Base-by-base conservation (phyloP, 306 rosid species). In the Ziziphus jujuba region DNA sequence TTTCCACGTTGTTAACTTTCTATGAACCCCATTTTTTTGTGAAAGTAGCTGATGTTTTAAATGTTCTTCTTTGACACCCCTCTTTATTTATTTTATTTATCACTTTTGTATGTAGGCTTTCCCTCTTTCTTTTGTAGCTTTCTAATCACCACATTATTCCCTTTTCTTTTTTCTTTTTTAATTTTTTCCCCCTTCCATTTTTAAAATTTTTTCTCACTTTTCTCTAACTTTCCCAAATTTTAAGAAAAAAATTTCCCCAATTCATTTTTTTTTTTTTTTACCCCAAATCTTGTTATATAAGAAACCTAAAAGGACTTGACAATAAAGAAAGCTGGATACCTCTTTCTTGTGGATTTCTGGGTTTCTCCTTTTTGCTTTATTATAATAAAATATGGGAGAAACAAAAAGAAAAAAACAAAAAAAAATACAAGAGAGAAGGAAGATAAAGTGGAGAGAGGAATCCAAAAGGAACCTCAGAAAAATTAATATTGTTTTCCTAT, bases 271-370 rank as follows among this genome's bases (percentile, higher is more conserved):
- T 63, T 62, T 58, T 63, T 75, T 64, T 33, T 2, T 0, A 9
- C 47, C 56, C 55, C 34, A 67, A 77, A 73, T 59, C 92, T 80
- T 76, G 59, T 60, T 47, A 64, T 71, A 71, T 63, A 84, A 86
- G 88, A 80, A 82, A 84, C 72, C 67, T 72, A 52, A 82, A 86
- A 77, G 70, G 76, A 67, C 79, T 86, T 82, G 28, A 71, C 61
- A 74, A 51, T 63, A 65, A 78, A 76, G 90, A 80, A 86, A 76
- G 81, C 72, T 72, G 52, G 73, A 84, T 78, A 56, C 59, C 63
- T 48, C 81, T 80, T 84, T 80, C 73, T 61, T 44, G 73, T 59
- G 75, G 75, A 55, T 68, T 73, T 89, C 77, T 61, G 64, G 44
- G 67, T 66, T 79, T 64, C 65, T 69, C 67, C 11, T 56, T 71